Conservation (phyloP, 2,329 filamentous ascomycete genomes). For the Ramularia endophylla region DNA sequence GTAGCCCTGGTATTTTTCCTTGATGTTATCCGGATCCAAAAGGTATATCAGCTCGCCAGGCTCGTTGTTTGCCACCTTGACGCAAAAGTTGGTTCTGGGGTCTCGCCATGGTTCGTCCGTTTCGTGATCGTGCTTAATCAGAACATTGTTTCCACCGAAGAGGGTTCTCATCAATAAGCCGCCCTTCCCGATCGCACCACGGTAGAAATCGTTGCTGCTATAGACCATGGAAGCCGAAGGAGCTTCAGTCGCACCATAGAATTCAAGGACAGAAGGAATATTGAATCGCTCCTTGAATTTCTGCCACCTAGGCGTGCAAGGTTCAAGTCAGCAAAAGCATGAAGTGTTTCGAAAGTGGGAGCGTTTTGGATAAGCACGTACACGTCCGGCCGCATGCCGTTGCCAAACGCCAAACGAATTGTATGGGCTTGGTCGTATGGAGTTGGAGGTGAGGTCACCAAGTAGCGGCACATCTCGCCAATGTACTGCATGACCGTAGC, state of each 20-base stretch:
- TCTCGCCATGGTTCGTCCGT: constrained; percentile 64
- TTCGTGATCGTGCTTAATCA: constrained; percentile 67
- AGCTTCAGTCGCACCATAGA: constrained; percentile 44
- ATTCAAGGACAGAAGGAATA: constrained; percentile 32
- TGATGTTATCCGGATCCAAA: constrained; percentile 60
- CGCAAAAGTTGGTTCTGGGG: constrained; percentile 63
- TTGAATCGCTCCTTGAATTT: constrained; percentile 68
- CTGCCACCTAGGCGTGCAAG: constrained; percentile 51
- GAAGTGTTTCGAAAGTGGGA: no score
- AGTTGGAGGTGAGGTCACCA: constrained; percentile 60
- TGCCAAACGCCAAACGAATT: constrained; percentile 73
- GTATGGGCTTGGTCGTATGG: constrained; percentile 66
- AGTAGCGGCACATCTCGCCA: constrained; percentile 78
- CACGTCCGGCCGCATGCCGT: constrained; percentile 71
- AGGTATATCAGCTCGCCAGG: constrained; percentile 70
- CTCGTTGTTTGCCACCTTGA: constrained; percentile 51
- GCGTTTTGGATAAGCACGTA: no score
- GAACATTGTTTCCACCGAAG: constrained; percentile 45
- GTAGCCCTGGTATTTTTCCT: constrained; percentile 71
- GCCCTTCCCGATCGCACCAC: constrained; percentile 72
- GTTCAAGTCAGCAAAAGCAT: constrained; percentile 36
- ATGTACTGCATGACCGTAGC: constrained; percentile 82
- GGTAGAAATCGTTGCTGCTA: constrained; percentile 63
- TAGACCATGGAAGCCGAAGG: constrained; percentile 65
- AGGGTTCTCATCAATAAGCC: constrained; percentile 57